Percentiles rank a stretch among this genome's conserved stretches.
phyloP scores from a whole-genome alignment of 2,329 filamentous ascomycete genomes.

The Botryotinia convoluta region DNA sequence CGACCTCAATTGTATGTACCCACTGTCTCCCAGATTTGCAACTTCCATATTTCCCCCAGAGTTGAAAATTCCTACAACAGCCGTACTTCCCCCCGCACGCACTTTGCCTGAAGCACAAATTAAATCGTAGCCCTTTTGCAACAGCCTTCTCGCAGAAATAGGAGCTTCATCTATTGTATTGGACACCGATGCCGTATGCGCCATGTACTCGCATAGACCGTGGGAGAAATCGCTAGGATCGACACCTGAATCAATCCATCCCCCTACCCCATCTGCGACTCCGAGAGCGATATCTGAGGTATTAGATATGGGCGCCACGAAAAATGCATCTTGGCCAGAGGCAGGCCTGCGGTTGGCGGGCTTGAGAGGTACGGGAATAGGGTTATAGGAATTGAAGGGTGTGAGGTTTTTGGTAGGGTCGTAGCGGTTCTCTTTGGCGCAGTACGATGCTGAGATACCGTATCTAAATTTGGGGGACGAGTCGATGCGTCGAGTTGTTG shows the following conservation, averaged over 20 bases:
- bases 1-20: constrained; percentile 81
- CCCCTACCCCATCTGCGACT: constrained; percentile 91
- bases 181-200: constrained; percentile 57
- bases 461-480: constrained; percentile 52
- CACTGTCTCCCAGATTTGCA: constrained; percentile 93
- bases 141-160: constrained; percentile 64
- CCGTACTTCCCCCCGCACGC: constrained; percentile 83
- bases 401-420: constrained; percentile 67
- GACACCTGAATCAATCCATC: constrained; percentile 89
- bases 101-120: constrained; percentile 73
- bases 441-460: constrained; percentile 71
- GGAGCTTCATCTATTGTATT: constrained; percentile 36
- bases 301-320: constrained; percentile 70
- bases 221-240: constrained; percentile 96
- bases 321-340: constrained; percentile 95
- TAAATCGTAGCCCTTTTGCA: constrained; percentile 81
- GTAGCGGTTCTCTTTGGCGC: constrained; percentile 67
- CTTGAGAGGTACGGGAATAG: constrained; percentile 50
- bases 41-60: constrained; percentile 75
- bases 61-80: constrained; percentile 77
- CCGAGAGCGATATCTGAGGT: constrained; percentile 75
- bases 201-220: constrained; percentile 91
- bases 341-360: constrained; percentile 64
- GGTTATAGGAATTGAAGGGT: constrained; percentile 65
- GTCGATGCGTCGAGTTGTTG: constrained; percentile 24